phyloP scores from a whole-genome alignment of 2,329 filamentous ascomycete species.

The Harringtonia aguacate region DNA sequence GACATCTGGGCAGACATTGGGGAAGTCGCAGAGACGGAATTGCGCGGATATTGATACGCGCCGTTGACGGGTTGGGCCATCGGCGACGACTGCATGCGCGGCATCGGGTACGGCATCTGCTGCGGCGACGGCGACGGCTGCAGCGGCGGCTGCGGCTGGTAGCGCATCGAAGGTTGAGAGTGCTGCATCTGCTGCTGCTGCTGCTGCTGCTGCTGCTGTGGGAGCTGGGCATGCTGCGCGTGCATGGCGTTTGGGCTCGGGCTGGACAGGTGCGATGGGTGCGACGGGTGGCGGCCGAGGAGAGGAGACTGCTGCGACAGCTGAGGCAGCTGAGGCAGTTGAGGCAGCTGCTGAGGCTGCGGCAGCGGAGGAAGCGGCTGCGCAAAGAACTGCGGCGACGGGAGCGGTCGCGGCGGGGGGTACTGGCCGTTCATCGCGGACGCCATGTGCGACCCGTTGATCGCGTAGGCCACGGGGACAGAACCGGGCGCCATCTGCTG shows the following conservation, averaged over 20 bases:
- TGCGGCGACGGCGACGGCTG: neutral
- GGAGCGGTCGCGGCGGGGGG: slow-evolving; percentile 2
- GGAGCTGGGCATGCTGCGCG: neutral
- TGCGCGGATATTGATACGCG: slow-evolving; percentile 5
- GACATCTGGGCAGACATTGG: slow-evolving; percentile 4
- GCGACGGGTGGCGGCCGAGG: neutral
- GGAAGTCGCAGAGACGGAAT: slow-evolving; percentile 1
- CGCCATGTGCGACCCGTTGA: slow-evolving; percentile 8
- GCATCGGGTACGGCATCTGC: slow-evolving; percentile 7
- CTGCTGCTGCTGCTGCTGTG: slow-evolving; percentile 3
- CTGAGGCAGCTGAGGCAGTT: slow-evolving; percentile 1
- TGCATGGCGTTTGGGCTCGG: neutral
- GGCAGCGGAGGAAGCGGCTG: slow-evolving; percentile 4
- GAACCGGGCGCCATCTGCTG: slow-evolving; percentile 17
- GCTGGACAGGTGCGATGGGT: too few relatives aligned
- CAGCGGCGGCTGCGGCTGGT: neutral
- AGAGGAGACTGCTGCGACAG: slow-evolving; percentile 1
- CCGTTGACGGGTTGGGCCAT: slow-evolving; percentile 1
- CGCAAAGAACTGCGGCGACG: slow-evolving; percentile 9
- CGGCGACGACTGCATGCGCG: slow-evolving; percentile 3
- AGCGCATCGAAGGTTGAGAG: slow-evolving; percentile 1
- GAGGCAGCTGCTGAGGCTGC: neutral
- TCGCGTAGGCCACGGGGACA: slow-evolving; percentile 9
- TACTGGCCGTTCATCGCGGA: slow-evolving; percentile 5
- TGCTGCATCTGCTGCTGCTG: slow-evolving; percentile 4